Percentiles rank a stretch among this genome's conserved stretches.
phyloP scores from a whole-genome alignment of 169 alveolate species.

The Eimeria acervulina region DNA sequence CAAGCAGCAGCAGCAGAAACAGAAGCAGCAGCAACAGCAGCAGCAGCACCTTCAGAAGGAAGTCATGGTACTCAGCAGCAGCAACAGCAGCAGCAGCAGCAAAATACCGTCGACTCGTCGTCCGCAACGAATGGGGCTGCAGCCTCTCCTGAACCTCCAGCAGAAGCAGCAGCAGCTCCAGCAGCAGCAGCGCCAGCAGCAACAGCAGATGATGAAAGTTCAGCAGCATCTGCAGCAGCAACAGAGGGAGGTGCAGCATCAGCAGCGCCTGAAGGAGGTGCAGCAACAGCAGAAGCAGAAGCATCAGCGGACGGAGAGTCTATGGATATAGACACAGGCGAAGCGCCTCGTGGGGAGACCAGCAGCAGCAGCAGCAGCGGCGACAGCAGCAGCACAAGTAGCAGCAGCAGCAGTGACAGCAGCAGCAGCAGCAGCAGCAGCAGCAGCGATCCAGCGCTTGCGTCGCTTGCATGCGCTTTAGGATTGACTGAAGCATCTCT shows the following conservation, averaged over 20 bases:
- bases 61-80: constrained; percentile 10
- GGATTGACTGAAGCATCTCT: constrained; percentile 82
- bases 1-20: too few species aligned
- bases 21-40: too few species aligned
- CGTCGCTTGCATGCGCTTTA: constrained; percentile 69
- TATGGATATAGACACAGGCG: constrained; percentile 7
- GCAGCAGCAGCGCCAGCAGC: not conserved
- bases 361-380: constrained; percentile 41
- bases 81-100: constrained; percentile 57
- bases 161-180: constrained; percentile 43
- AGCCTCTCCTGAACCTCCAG: constrained; percentile 8
- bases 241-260: not conserved
- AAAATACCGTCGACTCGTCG: not conserved
- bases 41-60: constrained; percentile 5
- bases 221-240: not conserved
- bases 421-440: constrained; percentile 58
- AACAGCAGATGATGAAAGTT: too few species aligned
- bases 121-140: not conserved
- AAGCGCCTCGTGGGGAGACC: not conserved
- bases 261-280: not conserved
- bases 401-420: not conserved
- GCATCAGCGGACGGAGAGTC: constrained; percentile 11
- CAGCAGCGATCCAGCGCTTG: constrained; percentile 56
- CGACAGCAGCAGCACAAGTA: not conserved
- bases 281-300: constrained; percentile 34